Evolutionary conservation across 78 protist genomes (phyloP), one percentile per base, ranked within the genome.

Genomic region (Dictyostelium capitatum): DNA sequence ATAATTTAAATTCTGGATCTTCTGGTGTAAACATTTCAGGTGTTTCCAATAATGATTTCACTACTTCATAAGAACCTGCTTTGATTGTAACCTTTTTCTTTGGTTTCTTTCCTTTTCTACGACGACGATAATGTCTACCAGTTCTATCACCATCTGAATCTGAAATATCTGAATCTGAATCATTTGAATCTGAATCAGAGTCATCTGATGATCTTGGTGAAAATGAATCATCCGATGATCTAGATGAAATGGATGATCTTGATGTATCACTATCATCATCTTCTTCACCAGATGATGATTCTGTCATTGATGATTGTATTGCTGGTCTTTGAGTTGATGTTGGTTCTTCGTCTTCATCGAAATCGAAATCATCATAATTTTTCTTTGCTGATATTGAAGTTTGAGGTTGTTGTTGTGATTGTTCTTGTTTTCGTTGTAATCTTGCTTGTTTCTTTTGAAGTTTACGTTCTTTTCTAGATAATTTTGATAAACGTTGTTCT

Each of bases 1-100:
- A 87, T 15, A 77, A 32, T 25, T 65, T 87, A n/a, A 78, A 87
- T 15, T 87, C 93, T 28, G 10, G 37, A 50, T 87, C 79, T 15
- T 87, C 93, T 11, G 37, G 12, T 20, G 79, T 32, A 30, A 47
- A 77, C 11, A 47, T 41, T 15, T 28, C 19, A 5, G 83, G 93
- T 50, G 28, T 23, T 30, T 87, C 85, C 7, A 87, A 41, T 48
- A 87, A 17, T 4, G 78, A 48, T 25, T 51, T 56, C 1, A 87
- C 56, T 0, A 74, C 81, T 17, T 87, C 79, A 28, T 75, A 65
- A 1, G 80, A 70, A 0, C 59, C 84, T 19, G 83, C 20, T 14
- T 62, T 64, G 25, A 80, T 59, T 8, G 80, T 87, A 9, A 77
- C 67, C 72, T 74, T 74, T 62, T 78, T 87, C 56, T 48, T 57